A percentile compares a stretch with the other conserved stretches of the same genome.
Evolutionary conservation across 306 rosid genomes (phyloP).

Genomic region (Glycine tomentella): DNA sequence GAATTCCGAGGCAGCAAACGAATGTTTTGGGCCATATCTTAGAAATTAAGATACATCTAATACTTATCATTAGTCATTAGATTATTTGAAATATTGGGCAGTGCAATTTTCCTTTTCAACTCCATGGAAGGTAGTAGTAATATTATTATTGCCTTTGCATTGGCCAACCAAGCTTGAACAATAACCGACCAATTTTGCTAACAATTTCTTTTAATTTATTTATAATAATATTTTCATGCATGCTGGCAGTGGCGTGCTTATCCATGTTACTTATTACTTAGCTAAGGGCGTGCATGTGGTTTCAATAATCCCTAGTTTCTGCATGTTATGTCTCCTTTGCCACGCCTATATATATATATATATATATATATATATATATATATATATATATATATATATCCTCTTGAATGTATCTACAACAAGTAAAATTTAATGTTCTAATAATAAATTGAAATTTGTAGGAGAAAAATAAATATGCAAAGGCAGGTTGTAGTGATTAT

Average conservation of each 20-base stretch:
- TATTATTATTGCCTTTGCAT: constrained; percentile 17
- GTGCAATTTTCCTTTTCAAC: constrained; percentile 7
- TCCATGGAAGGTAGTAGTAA: constrained; percentile 6
- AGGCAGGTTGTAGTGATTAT: too few relatives aligned
- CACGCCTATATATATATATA: too few relatives aligned
- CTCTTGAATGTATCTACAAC: too few relatives aligned
- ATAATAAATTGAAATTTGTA: too few relatives aligned
- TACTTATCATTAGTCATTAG: background rate
- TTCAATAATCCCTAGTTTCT: constrained; percentile 11
- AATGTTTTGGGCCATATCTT: constrained; percentile 32
- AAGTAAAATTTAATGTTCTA: too few relatives aligned
- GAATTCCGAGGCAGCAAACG: constrained; percentile 25
- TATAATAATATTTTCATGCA: background rate
- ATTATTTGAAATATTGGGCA: constrained; percentile 38
- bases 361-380: too few relatives aligned
- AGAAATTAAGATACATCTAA: constrained; percentile 45
- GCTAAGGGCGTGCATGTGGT: constrained; percentile 40
- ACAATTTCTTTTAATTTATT: constrained; percentile 29
- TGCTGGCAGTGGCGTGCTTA: background rate
- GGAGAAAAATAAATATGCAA: too few relatives aligned
- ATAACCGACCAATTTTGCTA: constrained; percentile 2
- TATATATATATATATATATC: too few relatives aligned
- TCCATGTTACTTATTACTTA: constrained; percentile 31
- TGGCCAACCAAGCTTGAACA: constrained; percentile 26
- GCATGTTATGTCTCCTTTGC: constrained; percentile 1